Conservation (phyloP, 2,329 filamentous ascomycete genomes). For the Phyllosticta paracitricarpa region DNA sequence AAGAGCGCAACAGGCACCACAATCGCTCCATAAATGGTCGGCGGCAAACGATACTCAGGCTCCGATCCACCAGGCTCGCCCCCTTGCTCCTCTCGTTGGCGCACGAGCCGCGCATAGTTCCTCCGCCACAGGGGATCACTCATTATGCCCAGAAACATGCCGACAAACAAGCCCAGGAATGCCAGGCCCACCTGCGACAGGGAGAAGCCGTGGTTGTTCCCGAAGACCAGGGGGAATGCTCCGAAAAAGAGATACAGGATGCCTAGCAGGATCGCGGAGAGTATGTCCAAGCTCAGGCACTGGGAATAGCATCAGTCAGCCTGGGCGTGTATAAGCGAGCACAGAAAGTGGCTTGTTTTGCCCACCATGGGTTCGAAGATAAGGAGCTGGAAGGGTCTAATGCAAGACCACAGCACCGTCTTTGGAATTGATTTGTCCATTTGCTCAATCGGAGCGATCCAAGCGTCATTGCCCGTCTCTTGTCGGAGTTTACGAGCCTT, state of each 20-base stretch:
- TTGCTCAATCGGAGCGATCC: slow-evolving; percentile 68
- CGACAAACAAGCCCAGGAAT: slow-evolving; percentile 62
- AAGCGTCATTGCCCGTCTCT: slow-evolving; percentile 68
- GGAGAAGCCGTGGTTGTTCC: slow-evolving; percentile 62
- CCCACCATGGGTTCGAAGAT: slow-evolving; percentile 67
- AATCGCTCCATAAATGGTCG: slow-evolving; percentile 55
- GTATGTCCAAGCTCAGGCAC: slow-evolving; percentile 67
- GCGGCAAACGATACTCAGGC: slow-evolving; percentile 77
- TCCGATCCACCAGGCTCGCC: slow-evolving; percentile 53
- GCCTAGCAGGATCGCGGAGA: slow-evolving; percentile 75
- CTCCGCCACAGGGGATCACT: slow-evolving; percentile 58
- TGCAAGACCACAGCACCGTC: slow-evolving; percentile 42
- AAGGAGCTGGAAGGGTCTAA: slow-evolving; percentile 67
- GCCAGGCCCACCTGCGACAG: slow-evolving; percentile 71
- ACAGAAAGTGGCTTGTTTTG: neutral
- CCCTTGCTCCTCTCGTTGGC: slow-evolving; percentile 41
- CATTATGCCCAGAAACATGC: slow-evolving; percentile 54
- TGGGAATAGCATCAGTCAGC: slow-evolving; percentile 12
- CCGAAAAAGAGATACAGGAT: slow-evolving; percentile 88
- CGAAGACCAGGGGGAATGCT: slow-evolving; percentile 73
- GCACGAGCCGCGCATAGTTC: slow-evolving; percentile 49
- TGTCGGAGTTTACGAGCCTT: slow-evolving; percentile 63
- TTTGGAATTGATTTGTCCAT: slow-evolving; percentile 54
- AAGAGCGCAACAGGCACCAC: slow-evolving; percentile 76
- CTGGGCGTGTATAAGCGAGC: neutral